Percentiles rank a stretch among this genome's conserved stretches.
Conservation (phyloP, 140 eudicot species). For the Senecio squalidus region DNA sequence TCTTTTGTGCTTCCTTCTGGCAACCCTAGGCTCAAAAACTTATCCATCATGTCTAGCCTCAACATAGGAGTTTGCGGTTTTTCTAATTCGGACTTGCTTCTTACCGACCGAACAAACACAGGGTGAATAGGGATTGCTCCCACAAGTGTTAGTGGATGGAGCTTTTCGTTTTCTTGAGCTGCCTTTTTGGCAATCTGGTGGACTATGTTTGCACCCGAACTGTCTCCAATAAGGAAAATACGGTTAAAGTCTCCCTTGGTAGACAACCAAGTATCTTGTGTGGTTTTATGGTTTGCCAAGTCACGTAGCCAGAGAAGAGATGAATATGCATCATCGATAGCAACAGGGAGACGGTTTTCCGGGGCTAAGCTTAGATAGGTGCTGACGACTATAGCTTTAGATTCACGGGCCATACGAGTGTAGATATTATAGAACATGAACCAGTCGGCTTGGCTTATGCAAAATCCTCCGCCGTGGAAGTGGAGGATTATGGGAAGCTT, state of each 20-base stretch:
- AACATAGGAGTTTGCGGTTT: conserved; percentile 56
- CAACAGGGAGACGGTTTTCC: conserved; percentile 67
- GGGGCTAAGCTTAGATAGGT: conserved; percentile 55
- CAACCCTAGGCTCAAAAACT: conserved; percentile 50
- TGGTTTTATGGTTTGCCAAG: conserved; percentile 18
- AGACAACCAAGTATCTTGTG: conserved; percentile 34
- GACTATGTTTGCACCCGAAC: conserved; percentile 79
- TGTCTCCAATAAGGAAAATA: conserved; percentile 74
- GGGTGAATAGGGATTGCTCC: conserved; percentile 75
- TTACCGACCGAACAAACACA: conserved; percentile 43
- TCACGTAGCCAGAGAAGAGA: conserved; percentile 51
- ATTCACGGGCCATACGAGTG: conserved; percentile 35
- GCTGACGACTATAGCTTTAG: conserved; percentile 25
- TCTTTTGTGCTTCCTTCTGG: conserved; percentile 62
- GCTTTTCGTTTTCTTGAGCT: conserved; percentile 29
- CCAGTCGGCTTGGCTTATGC: conserved; percentile 52
- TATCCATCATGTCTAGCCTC: conserved; percentile 70
- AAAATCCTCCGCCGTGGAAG: conserved; percentile 65
- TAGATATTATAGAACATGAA: conserved; percentile 52
- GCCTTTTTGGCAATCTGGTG: conserved; percentile 53
- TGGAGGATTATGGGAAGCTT: conserved; percentile 52
- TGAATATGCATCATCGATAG: conserved; percentile 42
- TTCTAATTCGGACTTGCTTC: conserved; percentile 74
- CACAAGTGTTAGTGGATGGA: conserved; percentile 36
- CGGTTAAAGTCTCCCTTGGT: conserved; percentile 47